Evolutionary conservation across 805 yeast genomes (phyloP).

Genomic region (Sugiyamaella americana): DNA sequence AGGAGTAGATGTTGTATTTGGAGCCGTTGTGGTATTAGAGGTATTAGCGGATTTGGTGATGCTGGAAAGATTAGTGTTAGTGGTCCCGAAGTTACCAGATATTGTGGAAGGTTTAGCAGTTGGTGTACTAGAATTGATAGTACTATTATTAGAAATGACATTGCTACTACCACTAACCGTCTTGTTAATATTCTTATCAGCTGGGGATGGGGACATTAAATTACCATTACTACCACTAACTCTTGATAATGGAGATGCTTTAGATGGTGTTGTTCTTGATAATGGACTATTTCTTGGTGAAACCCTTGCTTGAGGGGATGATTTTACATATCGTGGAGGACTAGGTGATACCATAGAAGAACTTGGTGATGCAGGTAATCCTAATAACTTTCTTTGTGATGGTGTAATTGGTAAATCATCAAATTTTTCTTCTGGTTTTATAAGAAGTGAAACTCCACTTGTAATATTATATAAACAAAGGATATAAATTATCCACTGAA

Average conservation of each 20-base stretch:
- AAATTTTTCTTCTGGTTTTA: conserved; percentile 19
- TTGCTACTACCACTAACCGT: too few relatives aligned
- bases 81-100: too few relatives aligned
- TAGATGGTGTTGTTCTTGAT: not conserved
- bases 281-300: conserved; percentile 10
- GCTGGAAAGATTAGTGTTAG: too few relatives aligned
- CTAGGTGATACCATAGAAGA: conserved; percentile 18
- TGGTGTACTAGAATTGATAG: too few relatives aligned
- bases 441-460: conserved; percentile 10
- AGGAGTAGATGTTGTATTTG: not conserved
- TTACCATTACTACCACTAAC: too few relatives aligned
- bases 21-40: not conserved
- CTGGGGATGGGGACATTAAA: too few relatives aligned
- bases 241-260: not conserved
- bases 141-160: too few relatives aligned
- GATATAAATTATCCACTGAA: conserved; percentile 16
- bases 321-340: conserved; percentile 22
- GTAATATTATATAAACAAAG: conserved; percentile 20
- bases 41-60: not conserved
- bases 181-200: too few relatives aligned
- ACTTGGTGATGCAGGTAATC: conserved; percentile 25
- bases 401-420: conserved; percentile 25
- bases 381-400: conserved; percentile 25
- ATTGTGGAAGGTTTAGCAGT: too few relatives aligned
- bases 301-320: conserved; percentile 20